These are phyloP conservation scores for Penicillium rolfsii DNA, from an alignment of 2,329 filamentous ascomycete species.

Conservation along the genomic window DNA sequence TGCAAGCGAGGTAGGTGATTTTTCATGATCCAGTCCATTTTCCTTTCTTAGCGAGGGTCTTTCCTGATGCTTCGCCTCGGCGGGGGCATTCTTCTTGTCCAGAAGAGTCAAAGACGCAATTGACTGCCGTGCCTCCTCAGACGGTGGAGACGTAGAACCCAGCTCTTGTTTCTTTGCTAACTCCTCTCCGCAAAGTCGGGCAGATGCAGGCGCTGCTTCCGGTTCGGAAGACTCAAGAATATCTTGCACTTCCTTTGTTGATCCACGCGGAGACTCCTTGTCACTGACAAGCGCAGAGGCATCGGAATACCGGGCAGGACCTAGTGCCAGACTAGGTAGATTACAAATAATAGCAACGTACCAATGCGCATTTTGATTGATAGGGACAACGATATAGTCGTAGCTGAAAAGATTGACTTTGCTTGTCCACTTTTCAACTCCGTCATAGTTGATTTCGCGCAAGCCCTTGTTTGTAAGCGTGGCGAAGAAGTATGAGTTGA, in stretches of 20 bases:
- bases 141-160: constrained; percentile 12
- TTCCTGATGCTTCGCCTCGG: constrained; percentile 38
- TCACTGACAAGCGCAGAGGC: constrained; percentile 7
- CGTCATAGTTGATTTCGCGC: constrained; percentile 74
- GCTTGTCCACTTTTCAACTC: constrained; percentile 84
- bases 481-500: constrained; percentile 91
- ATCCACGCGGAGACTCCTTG: constrained; percentile 16
- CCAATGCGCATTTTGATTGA: constrained; percentile 89
- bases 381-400: constrained; percentile 88
- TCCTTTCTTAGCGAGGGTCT: constrained; percentile 24
- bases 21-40: constrained; percentile 42
- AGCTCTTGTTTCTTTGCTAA: not conserved
- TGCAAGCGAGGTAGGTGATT: constrained; percentile 25
- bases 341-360: constrained; percentile 96
- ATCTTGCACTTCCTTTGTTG: constrained; percentile 30
- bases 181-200: not conserved
- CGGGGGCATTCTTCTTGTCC: constrained; percentile 10
- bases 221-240: constrained; percentile 34
- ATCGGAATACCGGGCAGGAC: constrained; percentile 11
- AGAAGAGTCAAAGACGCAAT: constrained; percentile 33
- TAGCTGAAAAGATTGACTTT: constrained; percentile 81
- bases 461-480: constrained; percentile 67
- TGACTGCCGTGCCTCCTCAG: constrained; percentile 30
- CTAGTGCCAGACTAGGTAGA: constrained; percentile 62
- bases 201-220: constrained; percentile 19